Percentiles rank a stretch among this genome's conserved stretches.
These are phyloP conservation scores for Ganoderma multipileum DNA, from an alignment of 1,284 basidiomycete genomes.

Conservation along the genomic window DNA sequence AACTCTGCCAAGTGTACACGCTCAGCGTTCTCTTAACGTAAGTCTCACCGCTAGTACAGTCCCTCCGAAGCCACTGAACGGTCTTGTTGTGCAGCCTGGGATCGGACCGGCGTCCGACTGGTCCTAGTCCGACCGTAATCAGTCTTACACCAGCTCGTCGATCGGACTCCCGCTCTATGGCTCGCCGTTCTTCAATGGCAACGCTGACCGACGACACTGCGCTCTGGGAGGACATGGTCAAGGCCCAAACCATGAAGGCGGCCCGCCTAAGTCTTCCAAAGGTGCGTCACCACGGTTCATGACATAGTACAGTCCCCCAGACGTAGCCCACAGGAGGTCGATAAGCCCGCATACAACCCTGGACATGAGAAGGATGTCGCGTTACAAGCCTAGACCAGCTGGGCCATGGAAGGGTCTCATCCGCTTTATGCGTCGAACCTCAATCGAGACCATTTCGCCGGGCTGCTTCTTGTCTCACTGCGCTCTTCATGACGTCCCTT, in stretches of 20 bases:
- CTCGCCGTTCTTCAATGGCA: constrained; percentile 13
- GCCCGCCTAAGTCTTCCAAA: background rate
- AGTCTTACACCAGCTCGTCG: background rate
- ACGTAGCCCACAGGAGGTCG: background rate
- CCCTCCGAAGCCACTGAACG: background rate
- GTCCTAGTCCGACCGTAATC: background rate
- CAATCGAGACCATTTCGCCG: background rate
- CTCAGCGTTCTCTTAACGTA: constrained; percentile 27
- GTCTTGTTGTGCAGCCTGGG: background rate
- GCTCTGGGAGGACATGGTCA: constrained; percentile 23
- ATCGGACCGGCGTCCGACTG: constrained; percentile 4
- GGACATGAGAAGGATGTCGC: background rate
- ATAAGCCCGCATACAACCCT: background rate
- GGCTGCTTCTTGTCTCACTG: background rate
- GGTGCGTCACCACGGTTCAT: constrained; percentile 8
- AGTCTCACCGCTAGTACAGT: background rate
- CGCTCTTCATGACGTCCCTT: background rate
- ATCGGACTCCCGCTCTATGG: constrained; percentile 4
- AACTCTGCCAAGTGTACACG: constrained; percentile 21
- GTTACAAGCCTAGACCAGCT: background rate
- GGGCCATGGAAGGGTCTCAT: background rate
- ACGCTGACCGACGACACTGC: constrained; percentile 12
- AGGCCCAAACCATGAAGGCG: constrained; percentile 18
- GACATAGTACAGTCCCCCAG: background rate
- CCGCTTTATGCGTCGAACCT: background rate